Evolutionary conservation across 2,329 filamentous ascomycete genomes (phyloP).

Genomic region (Arthrobotrys conoides): DNA sequence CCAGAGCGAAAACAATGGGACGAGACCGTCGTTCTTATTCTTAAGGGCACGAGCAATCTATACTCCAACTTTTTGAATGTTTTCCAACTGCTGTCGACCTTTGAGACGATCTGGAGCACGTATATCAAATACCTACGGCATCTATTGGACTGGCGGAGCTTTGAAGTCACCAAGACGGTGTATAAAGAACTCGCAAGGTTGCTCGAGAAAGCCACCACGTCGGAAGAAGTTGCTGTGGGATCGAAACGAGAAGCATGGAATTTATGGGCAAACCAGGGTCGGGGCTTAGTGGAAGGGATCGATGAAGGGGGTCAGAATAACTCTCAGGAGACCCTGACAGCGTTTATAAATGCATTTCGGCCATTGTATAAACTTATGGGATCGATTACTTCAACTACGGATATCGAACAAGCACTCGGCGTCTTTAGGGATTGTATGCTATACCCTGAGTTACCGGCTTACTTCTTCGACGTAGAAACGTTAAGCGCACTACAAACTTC

Average conservation of each 20-base stretch:
- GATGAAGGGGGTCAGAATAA: slow-evolving; percentile 69
- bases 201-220: slow-evolving; percentile 69
- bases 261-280: slow-evolving; percentile 73
- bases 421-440: slow-evolving; percentile 80
- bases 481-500: slow-evolving; percentile 80
- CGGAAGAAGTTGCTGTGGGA: slow-evolving; percentile 68
- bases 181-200: slow-evolving; percentile 78
- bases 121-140: slow-evolving; percentile 78
- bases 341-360: slow-evolving; percentile 82
- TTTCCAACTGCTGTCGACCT: slow-evolving; percentile 76
- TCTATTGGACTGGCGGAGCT: slow-evolving; percentile 74
- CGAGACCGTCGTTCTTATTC: slow-evolving; percentile 80
- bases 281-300: slow-evolving; percentile 62
- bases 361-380: slow-evolving; percentile 84
- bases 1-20: slow-evolving; percentile 74
- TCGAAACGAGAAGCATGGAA: slow-evolving; percentile 77
- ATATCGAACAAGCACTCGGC: slow-evolving; percentile 77
- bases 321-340: slow-evolving; percentile 81
- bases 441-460: slow-evolving; percentile 77
- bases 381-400: slow-evolving; percentile 74
- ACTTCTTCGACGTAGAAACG: slow-evolving; percentile 80
- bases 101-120: slow-evolving; percentile 81
- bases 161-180: slow-evolving; percentile 80
- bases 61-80: slow-evolving; percentile 82
- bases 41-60: slow-evolving; percentile 80